These are phyloP conservation scores for Adansonia digitata DNA, from an alignment of 345 rosid genomes.

Conservation along the genomic window DNA sequence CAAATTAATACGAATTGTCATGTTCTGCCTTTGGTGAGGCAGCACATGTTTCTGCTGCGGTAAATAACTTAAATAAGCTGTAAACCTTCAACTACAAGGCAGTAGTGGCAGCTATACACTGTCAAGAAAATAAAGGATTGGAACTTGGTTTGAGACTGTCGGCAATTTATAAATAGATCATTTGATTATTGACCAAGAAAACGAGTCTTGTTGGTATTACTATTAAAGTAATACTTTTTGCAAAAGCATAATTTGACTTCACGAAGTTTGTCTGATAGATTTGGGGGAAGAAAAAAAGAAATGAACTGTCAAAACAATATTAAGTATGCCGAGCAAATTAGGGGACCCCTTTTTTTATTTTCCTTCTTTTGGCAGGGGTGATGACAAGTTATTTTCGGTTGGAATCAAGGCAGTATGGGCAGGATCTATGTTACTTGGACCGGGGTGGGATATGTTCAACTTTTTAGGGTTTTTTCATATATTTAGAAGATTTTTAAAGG, in stretches of 20 bases:
- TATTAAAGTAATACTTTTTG: background rate
- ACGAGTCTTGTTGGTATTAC: no score
- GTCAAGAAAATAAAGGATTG: no score
- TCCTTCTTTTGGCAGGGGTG: background rate
- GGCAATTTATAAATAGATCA: no score
- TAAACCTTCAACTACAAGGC: background rate
- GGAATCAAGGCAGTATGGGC: background rate
- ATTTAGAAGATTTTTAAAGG: no score
- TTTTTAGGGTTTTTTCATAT: no score
- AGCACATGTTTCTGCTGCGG: no score
- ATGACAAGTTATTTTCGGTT: background rate
- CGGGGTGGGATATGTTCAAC: no score
- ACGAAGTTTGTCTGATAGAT: background rate
- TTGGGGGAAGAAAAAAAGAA: conserved; percentile 1
- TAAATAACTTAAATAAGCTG: background rate
- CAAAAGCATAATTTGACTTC: background rate
- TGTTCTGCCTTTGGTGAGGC: background rate
- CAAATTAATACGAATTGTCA: background rate
- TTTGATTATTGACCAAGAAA: background rate
- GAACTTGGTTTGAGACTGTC: no score
- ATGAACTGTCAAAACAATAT: background rate
- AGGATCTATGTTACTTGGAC: no score
- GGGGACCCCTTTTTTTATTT: background rate
- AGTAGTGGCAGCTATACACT: no score
- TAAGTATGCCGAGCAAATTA: background rate